phyloP scores from a whole-genome alignment of 2,329 filamentous ascomycete species.

The Cladosporium phlei region DNA sequence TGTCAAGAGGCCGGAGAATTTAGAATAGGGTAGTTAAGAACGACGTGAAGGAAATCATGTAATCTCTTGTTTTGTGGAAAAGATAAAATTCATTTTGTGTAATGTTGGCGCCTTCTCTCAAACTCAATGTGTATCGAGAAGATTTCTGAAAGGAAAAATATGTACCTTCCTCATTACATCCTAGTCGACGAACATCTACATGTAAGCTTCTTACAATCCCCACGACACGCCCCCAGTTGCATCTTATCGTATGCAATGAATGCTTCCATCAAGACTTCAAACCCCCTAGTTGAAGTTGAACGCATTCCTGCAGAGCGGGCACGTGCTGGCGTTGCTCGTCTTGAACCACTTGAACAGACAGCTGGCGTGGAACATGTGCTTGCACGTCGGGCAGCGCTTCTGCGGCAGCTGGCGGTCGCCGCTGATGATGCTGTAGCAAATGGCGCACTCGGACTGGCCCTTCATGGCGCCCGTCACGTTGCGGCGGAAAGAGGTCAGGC shows the following conservation, averaged over 20 bases:
- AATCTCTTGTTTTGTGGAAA: no score
- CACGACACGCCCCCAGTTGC: no score
- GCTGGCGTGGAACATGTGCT: slow-evolving; percentile 82
- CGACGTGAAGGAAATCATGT: no score
- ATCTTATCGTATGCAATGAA: no score
- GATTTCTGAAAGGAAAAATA: no score
- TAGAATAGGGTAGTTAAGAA: no score
- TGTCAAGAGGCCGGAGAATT: slow-evolving; percentile 43
- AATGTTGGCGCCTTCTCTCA: no score
- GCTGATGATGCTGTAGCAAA: slow-evolving; percentile 93
- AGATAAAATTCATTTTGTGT: no score
- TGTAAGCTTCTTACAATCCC: no score
- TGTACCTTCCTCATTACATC: no score
- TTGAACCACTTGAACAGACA: slow-evolving; percentile 98
- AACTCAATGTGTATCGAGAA: no score
- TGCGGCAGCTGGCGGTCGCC: slow-evolving; percentile 84
- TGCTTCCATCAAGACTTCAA: background rate
- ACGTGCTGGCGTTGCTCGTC: slow-evolving; percentile 84
- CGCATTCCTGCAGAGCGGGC: slow-evolving; percentile 85
- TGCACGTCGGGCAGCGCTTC: slow-evolving; percentile 87
- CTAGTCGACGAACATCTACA: no score
- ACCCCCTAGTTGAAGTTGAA: slow-evolving; percentile 58
- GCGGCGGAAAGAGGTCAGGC: slow-evolving; percentile 74
- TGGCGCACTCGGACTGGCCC: slow-evolving; percentile 90
- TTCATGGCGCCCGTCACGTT: slow-evolving; percentile 86